Percentiles rank a stretch among this genome's conserved stretches.
phyloP scores from a whole-genome alignment of 345 rosid species.

The Noccaea bulbosa region DNA sequence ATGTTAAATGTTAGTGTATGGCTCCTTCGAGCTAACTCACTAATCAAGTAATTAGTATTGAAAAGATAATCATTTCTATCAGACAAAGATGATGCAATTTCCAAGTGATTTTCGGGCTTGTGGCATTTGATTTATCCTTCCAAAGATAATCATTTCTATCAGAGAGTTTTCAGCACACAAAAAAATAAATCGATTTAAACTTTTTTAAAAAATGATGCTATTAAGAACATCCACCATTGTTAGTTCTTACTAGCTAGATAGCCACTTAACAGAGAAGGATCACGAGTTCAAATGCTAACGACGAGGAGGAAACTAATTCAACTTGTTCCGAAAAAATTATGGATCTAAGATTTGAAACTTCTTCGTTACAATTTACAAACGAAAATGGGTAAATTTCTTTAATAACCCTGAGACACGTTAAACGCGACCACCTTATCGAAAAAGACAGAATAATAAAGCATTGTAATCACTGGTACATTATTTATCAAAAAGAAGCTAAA shows the following conservation, averaged over 20 bases:
- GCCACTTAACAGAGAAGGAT: not conserved
- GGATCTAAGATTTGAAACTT: not conserved
- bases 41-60: not conserved
- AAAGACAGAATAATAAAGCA: conserved; percentile 3
- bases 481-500: not conserved
- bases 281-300: not conserved
- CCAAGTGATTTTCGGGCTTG: no score
- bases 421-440: not conserved
- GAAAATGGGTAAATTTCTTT: not conserved
- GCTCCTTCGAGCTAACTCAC: not conserved
- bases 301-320: not conserved
- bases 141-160: no score
- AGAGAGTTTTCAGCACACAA: no score
- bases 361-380: conserved; percentile 4
- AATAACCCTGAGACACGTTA: not conserved
- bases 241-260: no score
- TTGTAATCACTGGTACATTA: conserved; percentile 29
- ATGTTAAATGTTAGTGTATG: not conserved
- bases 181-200: no score
- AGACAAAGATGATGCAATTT: not conserved
- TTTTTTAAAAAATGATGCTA: no score
- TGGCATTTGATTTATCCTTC: no score
- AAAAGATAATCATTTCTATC: not conserved
- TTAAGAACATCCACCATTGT: no score
- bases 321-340: not conserved